These are phyloP conservation scores for Tulasnella sp. DNA, from an alignment of 768 basidiomycete genomes.

Conservation along the genomic window DNA sequence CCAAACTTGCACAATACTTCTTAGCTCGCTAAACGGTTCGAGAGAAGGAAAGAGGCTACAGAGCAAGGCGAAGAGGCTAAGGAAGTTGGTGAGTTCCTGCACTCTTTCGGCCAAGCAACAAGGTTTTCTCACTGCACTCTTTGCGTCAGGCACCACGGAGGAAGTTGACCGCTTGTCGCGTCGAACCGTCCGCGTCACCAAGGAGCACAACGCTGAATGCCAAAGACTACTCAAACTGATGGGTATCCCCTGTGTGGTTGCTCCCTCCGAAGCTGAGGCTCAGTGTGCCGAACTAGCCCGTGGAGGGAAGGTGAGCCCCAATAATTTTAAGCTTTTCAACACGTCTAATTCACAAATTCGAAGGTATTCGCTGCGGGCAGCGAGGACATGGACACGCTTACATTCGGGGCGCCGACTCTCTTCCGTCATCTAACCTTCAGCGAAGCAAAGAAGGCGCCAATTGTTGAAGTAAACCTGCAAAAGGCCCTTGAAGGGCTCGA, in stretches of 20 bases:
- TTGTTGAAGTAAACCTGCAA: conserved; percentile 85
- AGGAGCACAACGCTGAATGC: conserved; percentile 96
- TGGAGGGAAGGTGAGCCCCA: conserved; percentile 73
- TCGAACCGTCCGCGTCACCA: conserved; percentile 91
- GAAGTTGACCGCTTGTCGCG: conserved; percentile 90
- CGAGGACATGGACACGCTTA: conserved; percentile 99
- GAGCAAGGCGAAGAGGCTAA: conserved; percentile 96
- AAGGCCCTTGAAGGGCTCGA: conserved; percentile 84
- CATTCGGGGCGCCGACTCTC: conserved; percentile 88
- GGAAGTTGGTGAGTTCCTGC: conserved; percentile 65
- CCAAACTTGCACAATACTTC: neutral
- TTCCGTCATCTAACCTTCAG: conserved; percentile 97
- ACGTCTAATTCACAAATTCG: neutral
- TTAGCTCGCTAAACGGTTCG: conserved; percentile 96
- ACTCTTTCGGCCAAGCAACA: neutral
- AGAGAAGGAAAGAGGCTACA: conserved; percentile 87
- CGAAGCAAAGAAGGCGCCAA: conserved; percentile 96
- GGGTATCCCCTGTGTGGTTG: conserved; percentile 96
- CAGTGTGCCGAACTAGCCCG: conserved; percentile 98
- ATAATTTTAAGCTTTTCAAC: neutral
- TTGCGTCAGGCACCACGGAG: conserved; percentile 70
- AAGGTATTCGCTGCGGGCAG: conserved; percentile 97
- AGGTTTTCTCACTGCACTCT: neutral
- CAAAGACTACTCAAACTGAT: conserved; percentile 82
- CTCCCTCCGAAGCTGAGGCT: conserved; percentile 97